These are phyloP conservation scores for Echeveria elegans DNA, from an alignment of 164 flowering plant genomes.

Conservation along the genomic window DNA sequence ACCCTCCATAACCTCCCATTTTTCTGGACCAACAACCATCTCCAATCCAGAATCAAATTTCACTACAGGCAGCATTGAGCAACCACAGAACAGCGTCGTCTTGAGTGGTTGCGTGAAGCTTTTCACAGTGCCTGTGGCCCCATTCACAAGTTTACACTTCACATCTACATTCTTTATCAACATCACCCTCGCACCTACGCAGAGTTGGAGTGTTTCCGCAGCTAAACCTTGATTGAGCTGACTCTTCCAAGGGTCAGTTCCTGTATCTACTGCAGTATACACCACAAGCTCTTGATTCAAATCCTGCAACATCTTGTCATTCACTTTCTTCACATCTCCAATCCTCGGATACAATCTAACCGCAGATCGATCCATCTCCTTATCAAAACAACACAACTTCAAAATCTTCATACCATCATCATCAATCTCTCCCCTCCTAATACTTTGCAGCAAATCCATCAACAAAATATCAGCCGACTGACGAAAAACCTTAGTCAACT, in stretches of 20 bases:
- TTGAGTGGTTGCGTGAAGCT: conserved; percentile 16
- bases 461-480: conserved; percentile 29
- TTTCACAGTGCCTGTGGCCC: conserved; percentile 45
- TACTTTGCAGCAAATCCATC: conserved; percentile 40
- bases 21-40: conserved; percentile 24
- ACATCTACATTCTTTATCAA: conserved; percentile 34
- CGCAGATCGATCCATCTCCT: conserved; percentile 19
- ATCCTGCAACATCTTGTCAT: conserved; percentile 22
- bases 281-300: conserved; percentile 18
- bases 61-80: conserved; percentile 30
- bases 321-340: conserved; percentile 33
- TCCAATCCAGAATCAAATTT: conserved; percentile 36
- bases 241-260: conserved; percentile 27
- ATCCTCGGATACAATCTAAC: conserved; percentile 42
- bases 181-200: conserved; percentile 54
- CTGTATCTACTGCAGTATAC: conserved; percentile 37
- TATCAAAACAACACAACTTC: conserved; percentile 15
- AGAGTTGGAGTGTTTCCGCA: conserved; percentile 29
- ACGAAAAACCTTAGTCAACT: conserved; percentile 37
- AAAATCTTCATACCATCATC: conserved; percentile 24
- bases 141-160: conserved; percentile 36
- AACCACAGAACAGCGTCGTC: not conserved
- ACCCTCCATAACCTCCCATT: conserved; percentile 41
- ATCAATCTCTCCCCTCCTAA: conserved; percentile 38
- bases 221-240: conserved; percentile 35